Percentiles rank a stretch among this genome's conserved stretches.
These are phyloP conservation scores for Arachis stenosperma DNA, from an alignment of 306 rosid genomes.

Conservation along the genomic window DNA sequence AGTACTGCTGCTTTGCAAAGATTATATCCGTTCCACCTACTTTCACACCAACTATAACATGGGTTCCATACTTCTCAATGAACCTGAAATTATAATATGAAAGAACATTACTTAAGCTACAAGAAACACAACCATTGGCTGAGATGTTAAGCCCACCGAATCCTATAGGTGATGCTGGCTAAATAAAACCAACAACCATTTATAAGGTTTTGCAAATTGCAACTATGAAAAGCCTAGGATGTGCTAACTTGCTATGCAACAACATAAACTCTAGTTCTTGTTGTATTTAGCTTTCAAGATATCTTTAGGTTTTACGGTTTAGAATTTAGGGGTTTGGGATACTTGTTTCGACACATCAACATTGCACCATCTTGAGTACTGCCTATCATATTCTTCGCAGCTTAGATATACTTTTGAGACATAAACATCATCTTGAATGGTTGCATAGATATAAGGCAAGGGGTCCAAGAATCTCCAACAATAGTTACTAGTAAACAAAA, in stretches of 20 bases:
- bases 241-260: slow-evolving; percentile 8
- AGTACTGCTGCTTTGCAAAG: slow-evolving; percentile 70
- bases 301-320: too few species aligned
- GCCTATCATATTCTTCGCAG: not conserved
- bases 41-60: slow-evolving; percentile 73
- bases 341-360: slow-evolving; percentile 8
- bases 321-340: not conserved
- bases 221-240: not conserved
- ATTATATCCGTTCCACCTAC: slow-evolving; percentile 79
- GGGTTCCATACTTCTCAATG: slow-evolving; percentile 79
- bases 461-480: not conserved
- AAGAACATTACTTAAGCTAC: not conserved
- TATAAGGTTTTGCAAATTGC: not conserved
- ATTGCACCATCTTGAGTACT: not conserved
- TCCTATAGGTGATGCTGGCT: too few species aligned
- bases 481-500: not conserved
- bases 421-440: slow-evolving; percentile 7
- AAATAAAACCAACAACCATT: not conserved
- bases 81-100: slow-evolving; percentile 54
- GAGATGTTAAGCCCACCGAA: too few species aligned
- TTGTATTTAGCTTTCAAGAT: not conserved
- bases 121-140: not conserved
- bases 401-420: not conserved
- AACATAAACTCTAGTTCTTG: slow-evolving; percentile 10
- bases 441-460: not conserved